Base-by-base conservation (phyloP, 2,329 filamentous ascomycete species). In the Fusarium domesticum region DNA sequence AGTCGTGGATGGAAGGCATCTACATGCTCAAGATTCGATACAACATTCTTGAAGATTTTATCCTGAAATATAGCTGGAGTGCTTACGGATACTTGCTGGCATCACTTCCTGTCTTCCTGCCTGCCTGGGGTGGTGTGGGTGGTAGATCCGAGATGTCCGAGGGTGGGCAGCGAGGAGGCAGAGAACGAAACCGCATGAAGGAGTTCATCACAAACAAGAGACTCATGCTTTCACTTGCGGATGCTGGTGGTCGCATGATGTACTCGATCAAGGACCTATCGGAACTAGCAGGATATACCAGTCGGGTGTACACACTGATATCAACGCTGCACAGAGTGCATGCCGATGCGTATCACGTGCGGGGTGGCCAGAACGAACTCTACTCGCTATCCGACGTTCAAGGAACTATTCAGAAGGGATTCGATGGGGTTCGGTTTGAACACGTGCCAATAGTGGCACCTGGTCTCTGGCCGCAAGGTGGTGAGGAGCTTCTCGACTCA, bases 171-270 rank as follows among this genome's bases (percentile, higher is more conserved):
- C 77, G 72, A 50, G 74, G 75, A 19, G 77, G 80, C 19, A 80
- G 86, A 19, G 89, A 95, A 66, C 81, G 87, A 36, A 83, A 85
- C 44, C 88, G 95, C 32, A 98, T 97, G 89, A 93, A 95, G 71
- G 89, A 95, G 25, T 98, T 98, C 69, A 96, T 98, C 69, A 98
- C 93, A 11, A 98, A 98, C 72, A 97, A 98, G 69, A 84, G 93
- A 5, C 83, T 98, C 31, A 97, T 98, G 93, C 79, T 98, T 23
- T 97, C 92, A 14, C 79, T 98, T 30, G 93, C 93, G 8, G 93
- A 98, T 68, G 93, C 93, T 2, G 93, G 93, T 47, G 92, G 92
- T 18, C 81, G 93, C 36, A 96, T 98, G 89, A 98, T 98, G 93
- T 98, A 98, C 73, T 93, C 88, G 50, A 95, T 98, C 74, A 98